Evolutionary conservation across 1,284 basidiomycete genomes (phyloP).

Genomic region (Calocybe gambosa): DNA sequence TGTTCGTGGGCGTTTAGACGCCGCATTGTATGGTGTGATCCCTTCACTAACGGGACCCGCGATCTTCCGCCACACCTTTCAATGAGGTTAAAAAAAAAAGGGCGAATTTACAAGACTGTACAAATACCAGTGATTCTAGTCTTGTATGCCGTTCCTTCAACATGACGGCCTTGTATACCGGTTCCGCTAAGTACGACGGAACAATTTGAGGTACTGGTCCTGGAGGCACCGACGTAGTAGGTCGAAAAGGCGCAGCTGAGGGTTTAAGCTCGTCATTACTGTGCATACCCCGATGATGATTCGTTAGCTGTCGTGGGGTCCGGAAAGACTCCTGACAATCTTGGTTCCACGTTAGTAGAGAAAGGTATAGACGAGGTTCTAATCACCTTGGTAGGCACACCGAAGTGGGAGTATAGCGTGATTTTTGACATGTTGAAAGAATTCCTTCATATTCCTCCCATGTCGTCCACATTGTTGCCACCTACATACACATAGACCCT

Average conservation of each 20-base stretch:
- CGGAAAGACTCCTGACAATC: constrained; percentile 38
- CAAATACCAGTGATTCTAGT: constrained; percentile 49
- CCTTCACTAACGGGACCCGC: constrained; percentile 34
- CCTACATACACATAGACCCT: constrained; percentile 33
- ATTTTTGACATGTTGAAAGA: constrained; percentile 36
- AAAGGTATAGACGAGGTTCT: neutral
- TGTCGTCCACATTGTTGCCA: constrained; percentile 43
- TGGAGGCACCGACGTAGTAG: constrained; percentile 20
- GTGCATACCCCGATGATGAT: constrained; percentile 30
- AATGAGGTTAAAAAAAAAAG: constrained; percentile 11
- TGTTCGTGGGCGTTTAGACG: constrained; percentile 17
- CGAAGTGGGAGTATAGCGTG: constrained; percentile 37
- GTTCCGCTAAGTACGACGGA: constrained; percentile 45
- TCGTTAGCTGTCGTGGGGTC: constrained; percentile 28
- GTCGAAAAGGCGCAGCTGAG: constrained; percentile 28
- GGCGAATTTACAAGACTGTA: neutral
- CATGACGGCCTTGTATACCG: constrained; percentile 36
- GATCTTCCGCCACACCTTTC: constrained; percentile 41
- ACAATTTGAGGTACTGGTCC: constrained; percentile 30
- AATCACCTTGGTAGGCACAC: constrained; percentile 43
- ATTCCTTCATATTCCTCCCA: constrained; percentile 25
- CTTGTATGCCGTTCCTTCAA: constrained; percentile 40
- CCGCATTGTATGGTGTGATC: constrained; percentile 25
- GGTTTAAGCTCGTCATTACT: constrained; percentile 26
- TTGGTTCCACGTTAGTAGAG: constrained; percentile 17